Percentiles rank a stretch among this genome's conserved stretches.
phyloP scores from a whole-genome alignment of 805 yeast genomes.

The Lipomyces sp. region DNA sequence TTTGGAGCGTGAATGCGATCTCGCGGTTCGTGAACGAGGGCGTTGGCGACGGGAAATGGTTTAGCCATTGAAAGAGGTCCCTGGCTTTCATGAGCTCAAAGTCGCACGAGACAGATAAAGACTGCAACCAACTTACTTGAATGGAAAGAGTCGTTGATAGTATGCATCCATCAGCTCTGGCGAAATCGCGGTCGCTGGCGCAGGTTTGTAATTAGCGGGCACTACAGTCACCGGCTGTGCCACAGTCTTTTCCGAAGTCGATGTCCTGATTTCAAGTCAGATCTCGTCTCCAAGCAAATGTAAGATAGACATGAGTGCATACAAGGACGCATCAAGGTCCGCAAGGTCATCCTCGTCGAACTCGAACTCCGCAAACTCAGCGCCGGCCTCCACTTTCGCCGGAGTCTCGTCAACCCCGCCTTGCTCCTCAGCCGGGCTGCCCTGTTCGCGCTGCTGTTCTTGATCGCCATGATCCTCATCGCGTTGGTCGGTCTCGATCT shows the following conservation, averaged over 20 bases:
- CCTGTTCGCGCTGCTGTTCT: too few relatives aligned
- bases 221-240: neutral
- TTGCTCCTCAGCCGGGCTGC: too few relatives aligned
- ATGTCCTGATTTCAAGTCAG: too few relatives aligned
- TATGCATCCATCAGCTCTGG: constrained; percentile 61
- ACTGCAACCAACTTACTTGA: constrained; percentile 8
- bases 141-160: constrained; percentile 48
- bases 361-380: neutral
- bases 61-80: constrained; percentile 81
- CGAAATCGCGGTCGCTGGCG: neutral
- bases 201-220: neutral
- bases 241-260: too few relatives aligned
- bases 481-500: constrained; percentile 5
- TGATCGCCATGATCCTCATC: constrained; percentile 1
- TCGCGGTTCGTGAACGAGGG: constrained; percentile 84
- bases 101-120: neutral
- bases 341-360: too few relatives aligned
- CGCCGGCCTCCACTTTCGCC: constrained; percentile 3
- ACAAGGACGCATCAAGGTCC: too few relatives aligned
- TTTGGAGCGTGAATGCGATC: constrained; percentile 83
- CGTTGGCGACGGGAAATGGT: constrained; percentile 73
- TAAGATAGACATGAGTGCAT: too few relatives aligned
- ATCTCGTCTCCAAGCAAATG: too few relatives aligned
- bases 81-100: constrained; percentile 44
- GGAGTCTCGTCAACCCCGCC: neutral